These are phyloP conservation scores for Schizophyllum amplum DNA, from an alignment of 1,284 basidiomycete species.

Conservation along the genomic window DNA sequence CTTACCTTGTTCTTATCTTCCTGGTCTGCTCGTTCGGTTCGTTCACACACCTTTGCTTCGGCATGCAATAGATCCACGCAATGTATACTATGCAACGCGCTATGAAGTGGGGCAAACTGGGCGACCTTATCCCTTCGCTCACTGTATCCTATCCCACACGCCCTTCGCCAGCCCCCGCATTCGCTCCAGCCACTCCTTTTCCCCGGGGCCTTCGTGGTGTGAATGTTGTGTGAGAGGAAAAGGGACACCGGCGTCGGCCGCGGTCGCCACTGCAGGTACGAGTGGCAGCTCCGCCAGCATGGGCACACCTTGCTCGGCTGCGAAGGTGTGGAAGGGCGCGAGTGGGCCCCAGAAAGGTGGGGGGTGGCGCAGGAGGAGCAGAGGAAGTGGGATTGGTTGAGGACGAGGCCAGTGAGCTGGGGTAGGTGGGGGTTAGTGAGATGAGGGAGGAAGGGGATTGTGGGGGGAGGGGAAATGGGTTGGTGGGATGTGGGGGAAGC, in stretches of 20 bases:
- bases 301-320: conserved; percentile 50
- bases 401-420: conserved; percentile 84
- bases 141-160: background rate
- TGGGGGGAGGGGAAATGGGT: background rate
- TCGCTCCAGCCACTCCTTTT: background rate
- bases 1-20: too few species aligned
- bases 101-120: too few species aligned
- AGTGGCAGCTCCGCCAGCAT: conserved; percentile 85
- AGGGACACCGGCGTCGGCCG: conserved; percentile 70
- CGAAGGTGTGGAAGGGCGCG: conserved; percentile 56
- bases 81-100: too few species aligned
- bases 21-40: too few species aligned
- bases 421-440: background rate
- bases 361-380: conserved; percentile 68
- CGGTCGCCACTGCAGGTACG: conserved; percentile 66
- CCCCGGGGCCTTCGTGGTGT: background rate
- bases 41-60: too few species aligned
- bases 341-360: conserved; percentile 77
- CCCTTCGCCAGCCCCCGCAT: background rate
- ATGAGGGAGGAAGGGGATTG: too few species aligned
- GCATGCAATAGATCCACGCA: too few species aligned
- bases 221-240: conserved; percentile 21
- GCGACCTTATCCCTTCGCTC: too few species aligned
- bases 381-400: conserved; percentile 90
- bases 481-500: too few species aligned